Base-by-base conservation (phyloP, 352 stramenopile species). In the Pythium phragmiticola region DNA sequence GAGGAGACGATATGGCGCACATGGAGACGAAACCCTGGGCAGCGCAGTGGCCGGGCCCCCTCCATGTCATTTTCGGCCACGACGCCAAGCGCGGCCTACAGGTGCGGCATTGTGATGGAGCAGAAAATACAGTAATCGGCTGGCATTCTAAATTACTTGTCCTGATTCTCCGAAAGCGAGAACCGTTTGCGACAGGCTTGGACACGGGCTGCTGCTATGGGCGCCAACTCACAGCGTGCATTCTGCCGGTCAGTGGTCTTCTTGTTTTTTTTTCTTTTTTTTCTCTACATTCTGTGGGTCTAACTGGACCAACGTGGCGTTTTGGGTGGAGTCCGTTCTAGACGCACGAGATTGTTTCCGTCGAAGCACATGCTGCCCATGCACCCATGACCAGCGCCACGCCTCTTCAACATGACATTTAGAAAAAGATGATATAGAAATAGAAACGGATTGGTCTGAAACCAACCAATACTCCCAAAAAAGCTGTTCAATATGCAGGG, bases 201-300 rank as follows among this genome's bases (percentile, higher is more conserved):
- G 91, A 98, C 68, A 96, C 91, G 13, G 92, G 92, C 9, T 96
- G 88, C 66, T 94, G 88, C 66, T 98, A 98, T 63, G 92, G 92
- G 61, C 82, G 65, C 9, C 66, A 80, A 53, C 78, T 98, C 42
- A 96, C 87, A 7, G 91, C 86, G 8, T 90, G 93, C 43, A 87
- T 97, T 48, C 70, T 98, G 34, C 90, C 93, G 53, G 84, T 94
- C 19, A 19, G 70, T 59, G 23, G 5, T 6, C 7, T 8, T 11
- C 6, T 33, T 19, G 13, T 52, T 34, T 52, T 7, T n/a, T 7
- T 21, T 52, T 16, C 34, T 28, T 26, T 11, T 28, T 12, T 16
- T 16, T 42, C 6, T 12, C 37, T 17, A 5, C 39, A 46, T 8
- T n/a, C 2, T 34, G 33, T 43, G 17, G 21, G 19, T 63, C n/a